Conservation (phyloP, 768 basidiomycete species). For the Auricularia auricula-judae region DNA sequence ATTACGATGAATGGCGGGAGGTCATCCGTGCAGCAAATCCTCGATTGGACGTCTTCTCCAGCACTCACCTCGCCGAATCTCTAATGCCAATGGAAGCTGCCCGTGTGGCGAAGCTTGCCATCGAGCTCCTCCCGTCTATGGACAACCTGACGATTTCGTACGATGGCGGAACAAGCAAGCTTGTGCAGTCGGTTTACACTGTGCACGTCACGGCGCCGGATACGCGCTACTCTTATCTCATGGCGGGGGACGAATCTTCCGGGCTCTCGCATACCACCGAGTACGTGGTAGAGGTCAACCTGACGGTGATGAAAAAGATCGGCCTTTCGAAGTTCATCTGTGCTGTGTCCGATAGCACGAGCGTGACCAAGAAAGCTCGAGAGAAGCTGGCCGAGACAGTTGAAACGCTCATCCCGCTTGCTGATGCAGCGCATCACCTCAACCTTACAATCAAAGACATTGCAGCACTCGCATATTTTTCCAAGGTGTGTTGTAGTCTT, state of each 20-base stretch:
- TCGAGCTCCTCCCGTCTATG: slow-evolving; percentile 3
- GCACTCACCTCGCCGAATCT: slow-evolving; percentile 5
- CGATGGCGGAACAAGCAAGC: slow-evolving; percentile 21
- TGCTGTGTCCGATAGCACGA: not conserved
- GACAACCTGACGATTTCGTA: slow-evolving; percentile 12
- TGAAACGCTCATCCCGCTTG: not conserved
- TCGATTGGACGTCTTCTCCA: slow-evolving; percentile 1
- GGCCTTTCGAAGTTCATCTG: not conserved
- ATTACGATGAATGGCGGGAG: too few relatives aligned
- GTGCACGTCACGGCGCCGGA: slow-evolving; percentile 21
- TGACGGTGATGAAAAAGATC: slow-evolving; percentile 7
- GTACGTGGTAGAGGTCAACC: slow-evolving; percentile 15
- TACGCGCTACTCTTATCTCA: slow-evolving; percentile 16
- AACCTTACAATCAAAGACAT: not conserved
- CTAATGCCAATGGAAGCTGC: slow-evolving; percentile 13
- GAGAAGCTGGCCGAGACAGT: not conserved
- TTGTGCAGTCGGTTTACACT: slow-evolving; percentile 19
- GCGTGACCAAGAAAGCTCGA: not conserved
- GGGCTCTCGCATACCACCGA: slow-evolving; percentile 17
- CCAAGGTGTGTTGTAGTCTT: not conserved
- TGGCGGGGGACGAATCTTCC: slow-evolving; percentile 18
- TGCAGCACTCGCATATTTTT: not conserved
- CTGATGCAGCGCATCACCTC: not conserved
- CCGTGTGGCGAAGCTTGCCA: slow-evolving; percentile 4
- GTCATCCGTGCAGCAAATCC: slow-evolving; percentile 3